Percentiles rank a stretch among this genome's conserved stretches.
These are phyloP conservation scores for Asterella californica DNA, from an alignment of 225 moss, liverwort and hornwort species.

Conservation along the genomic window DNA sequence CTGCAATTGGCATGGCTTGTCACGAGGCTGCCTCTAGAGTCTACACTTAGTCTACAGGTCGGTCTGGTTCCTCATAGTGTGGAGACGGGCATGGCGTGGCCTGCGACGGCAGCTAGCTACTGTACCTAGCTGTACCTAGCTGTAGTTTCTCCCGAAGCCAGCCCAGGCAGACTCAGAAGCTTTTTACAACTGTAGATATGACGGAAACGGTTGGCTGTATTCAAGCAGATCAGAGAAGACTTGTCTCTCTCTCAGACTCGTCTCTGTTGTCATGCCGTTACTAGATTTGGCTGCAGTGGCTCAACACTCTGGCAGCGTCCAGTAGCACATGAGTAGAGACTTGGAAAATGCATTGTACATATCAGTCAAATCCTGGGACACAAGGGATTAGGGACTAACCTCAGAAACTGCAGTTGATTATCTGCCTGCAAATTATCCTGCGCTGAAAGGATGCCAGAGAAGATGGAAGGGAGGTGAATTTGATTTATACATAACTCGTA, in stretches of 20 bases:
- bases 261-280: background rate
- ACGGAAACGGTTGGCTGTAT: conserved; percentile 1
- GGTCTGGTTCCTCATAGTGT: background rate
- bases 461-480: background rate
- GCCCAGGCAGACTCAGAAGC: background rate
- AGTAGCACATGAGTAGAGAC: background rate
- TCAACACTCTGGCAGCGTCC: background rate
- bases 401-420: background rate
- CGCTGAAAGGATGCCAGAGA: background rate
- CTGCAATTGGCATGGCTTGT: background rate
- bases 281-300: background rate
- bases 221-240: background rate
- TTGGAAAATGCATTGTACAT: background rate
- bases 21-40: background rate
- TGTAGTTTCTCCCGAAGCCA: background rate
- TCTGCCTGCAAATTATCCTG: background rate
- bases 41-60: no score
- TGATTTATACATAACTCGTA: background rate
- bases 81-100: background rate
- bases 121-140: background rate
- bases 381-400: background rate
- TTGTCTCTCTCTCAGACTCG: background rate
- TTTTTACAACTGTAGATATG: background rate
- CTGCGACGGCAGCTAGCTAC: background rate
- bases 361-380: no score